Evolutionary conservation across 208 protist species (phyloP), one percentile per base, ranked within the genome.

Genomic region (Willaertia magna): DNA sequence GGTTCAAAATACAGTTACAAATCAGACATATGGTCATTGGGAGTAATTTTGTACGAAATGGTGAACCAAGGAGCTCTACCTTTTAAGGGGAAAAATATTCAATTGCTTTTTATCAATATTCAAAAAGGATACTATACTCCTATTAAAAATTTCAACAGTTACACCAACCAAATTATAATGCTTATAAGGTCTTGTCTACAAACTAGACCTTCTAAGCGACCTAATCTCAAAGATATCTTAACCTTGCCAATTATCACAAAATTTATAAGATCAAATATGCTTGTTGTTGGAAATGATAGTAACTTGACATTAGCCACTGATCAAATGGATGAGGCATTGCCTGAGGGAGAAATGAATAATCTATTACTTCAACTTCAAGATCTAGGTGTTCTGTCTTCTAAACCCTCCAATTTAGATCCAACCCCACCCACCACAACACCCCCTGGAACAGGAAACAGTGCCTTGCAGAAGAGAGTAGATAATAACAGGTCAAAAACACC

Each of bases 81-180:
- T 39, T 91, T 91, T 67, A 88, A 91, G 42, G 86, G 85, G 11
- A 88, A 59, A 39, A 87, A 90, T 12, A 85, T 91, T 49, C 86
- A 91, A 7, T 20, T 49, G 3, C 52, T 91, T 0, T 87, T 91
- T 12, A 11, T 88, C 0, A 89, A 90, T 42, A 91, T 91, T 59
- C n/a, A 85, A 46, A 26, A 86, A 42, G 89, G 89, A 20, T 22
- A 75, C 1, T 89, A 91, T n/a, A 75, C 87, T 3, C 87, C 88
- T 49, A 86, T 91, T 11, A 67, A 67, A 26, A 67, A 67, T 48
- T 26, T 83, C 6, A 2, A 22, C 9, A 49, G 81, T 34, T 91
- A 90, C 55, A 79, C 6, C 48, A 43, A 11, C 16, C 74, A 91
- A 30, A 30, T 91, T 18, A 6, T 48, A 12, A 7, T 26, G 12